Evolutionary conservation across 2,329 filamentous ascomycete species (phyloP), one percentile per base, ranked within the genome.

Genomic region (Talaromyces islandicus): DNA sequence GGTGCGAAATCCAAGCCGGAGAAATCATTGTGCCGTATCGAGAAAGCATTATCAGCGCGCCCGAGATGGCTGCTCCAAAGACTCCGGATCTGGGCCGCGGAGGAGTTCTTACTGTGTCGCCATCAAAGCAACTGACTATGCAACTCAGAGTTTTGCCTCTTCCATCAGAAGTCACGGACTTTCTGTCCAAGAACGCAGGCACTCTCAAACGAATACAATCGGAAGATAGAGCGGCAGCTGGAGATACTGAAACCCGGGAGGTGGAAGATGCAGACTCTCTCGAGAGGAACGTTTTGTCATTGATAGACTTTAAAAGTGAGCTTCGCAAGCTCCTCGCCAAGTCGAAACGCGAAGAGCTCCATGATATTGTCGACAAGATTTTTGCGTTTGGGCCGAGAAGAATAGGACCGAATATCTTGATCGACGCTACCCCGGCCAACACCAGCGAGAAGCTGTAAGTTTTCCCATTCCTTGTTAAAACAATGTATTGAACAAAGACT

Each of bases 11-110:
- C 57, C 93, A 97, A 70, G 91, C 91, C 29, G 92, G 94, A 60
- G 90, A 91, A 50, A 90, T 94, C 1, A 97, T 99, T 63, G 94
- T 99, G 14, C 94, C 94, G 0, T 99, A 96, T 74, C 84, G 92
- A 60, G 94, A 99, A 77, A 94, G 91, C 0, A 96, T 96, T 61
- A 87, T 97, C 46, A 84, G 85, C 27, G 90, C 88, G 0, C 85
- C 92, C 41, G 94, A 99, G 74, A 99, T 99, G 94, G 88, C 92
- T 25, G 87, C 92, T 1, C 89, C 91, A 0, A 90, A 83, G 61
- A 91, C 95, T 74, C 88, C 92, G 64, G 90, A 95, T 12, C 81
- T 97, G 19, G 92, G 92, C 1, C 84, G 94, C 69, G 94, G 94
- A 53, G 88, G 85, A 0, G 87, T 95, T 0, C 79, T 92, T 25